Conservation (phyloP, 169 alveolate species). For the Eimeria acervulina region DNA sequence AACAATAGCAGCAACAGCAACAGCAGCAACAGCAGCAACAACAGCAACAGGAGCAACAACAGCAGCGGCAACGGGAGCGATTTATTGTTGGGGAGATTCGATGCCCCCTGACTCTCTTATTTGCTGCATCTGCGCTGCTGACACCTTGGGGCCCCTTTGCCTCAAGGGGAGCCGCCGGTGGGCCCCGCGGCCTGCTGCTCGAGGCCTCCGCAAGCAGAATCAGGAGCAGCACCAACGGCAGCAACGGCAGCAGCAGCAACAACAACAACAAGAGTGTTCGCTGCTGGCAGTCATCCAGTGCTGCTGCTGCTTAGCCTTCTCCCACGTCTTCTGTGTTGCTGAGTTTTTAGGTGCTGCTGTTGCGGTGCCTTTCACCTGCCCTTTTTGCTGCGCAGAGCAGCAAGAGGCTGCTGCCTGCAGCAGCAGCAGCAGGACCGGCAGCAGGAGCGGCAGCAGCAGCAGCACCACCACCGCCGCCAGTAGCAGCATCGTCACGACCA, state of each 20-base stretch:
- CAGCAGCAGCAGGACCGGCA: background rate
- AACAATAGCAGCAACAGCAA: slow-evolving; percentile 7
- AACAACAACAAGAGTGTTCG: background rate
- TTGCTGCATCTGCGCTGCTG: slow-evolving; percentile 56
- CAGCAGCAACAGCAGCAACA: background rate
- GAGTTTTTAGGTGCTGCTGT: background rate
- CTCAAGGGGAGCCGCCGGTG: slow-evolving; percentile 16
- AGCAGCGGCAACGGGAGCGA: slow-evolving; percentile 21
- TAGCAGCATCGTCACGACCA: slow-evolving; percentile 22
- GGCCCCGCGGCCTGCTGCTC: background rate
- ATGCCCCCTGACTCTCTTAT: slow-evolving; percentile 5
- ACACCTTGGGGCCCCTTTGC: slow-evolving; percentile 25
- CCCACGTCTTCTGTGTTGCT: slow-evolving; percentile 67
- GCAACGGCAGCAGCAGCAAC: slow-evolving; percentile 18
- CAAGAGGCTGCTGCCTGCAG: background rate
- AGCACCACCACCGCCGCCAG: background rate
- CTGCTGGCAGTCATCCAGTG: slow-evolving; percentile 73
- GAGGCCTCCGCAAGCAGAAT: background rate
- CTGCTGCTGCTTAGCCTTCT: slow-evolving; percentile 6
- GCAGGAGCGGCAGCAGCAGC: slow-evolving; percentile 27
- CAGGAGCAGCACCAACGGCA: slow-evolving; percentile 7
- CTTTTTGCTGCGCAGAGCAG: slow-evolving; percentile 57
- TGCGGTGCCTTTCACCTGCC: slow-evolving; percentile 23
- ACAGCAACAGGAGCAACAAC: background rate
- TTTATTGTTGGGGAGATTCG: slow-evolving; percentile 3